Conservation (phyloP, 768 basidiomycete species). For the Macrolepiota fuliginosa region DNA sequence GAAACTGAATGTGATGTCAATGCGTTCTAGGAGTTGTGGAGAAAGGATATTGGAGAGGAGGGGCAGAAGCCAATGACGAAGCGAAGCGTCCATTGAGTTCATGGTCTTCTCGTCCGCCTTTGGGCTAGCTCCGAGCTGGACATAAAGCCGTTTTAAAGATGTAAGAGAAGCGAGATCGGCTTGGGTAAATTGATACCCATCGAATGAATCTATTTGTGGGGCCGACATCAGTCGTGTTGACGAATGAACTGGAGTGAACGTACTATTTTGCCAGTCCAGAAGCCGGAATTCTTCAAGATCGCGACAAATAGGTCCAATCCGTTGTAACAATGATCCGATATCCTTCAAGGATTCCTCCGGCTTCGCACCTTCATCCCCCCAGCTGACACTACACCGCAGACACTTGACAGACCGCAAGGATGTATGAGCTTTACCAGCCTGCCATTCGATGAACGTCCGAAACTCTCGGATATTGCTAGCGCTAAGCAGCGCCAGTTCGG, state of each 20-base stretch:
- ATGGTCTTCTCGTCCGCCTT: conserved; percentile 6
- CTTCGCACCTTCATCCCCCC: background rate
- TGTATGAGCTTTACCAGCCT: background rate
- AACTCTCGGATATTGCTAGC: conserved; percentile 8
- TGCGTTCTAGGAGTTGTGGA: background rate
- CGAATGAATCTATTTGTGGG: background rate
- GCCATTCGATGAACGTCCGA: conserved; percentile 9
- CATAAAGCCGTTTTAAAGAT: conserved; percentile 6
- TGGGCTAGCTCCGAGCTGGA: conserved; percentile 3
- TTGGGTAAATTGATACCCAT: conserved; percentile 8
- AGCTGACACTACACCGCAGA: conserved; percentile 6
- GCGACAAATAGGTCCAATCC: background rate
- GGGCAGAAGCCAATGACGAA: conserved; percentile 9
- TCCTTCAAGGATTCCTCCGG: conserved; percentile 47
- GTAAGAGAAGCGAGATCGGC: conserved; percentile 3
- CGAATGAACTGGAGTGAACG: background rate
- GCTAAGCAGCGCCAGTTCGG: background rate
- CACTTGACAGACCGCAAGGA: conserved; percentile 4
- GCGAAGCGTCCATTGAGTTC: conserved; percentile 1
- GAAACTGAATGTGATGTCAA: conserved; percentile 9
- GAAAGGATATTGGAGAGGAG: conserved; percentile 6
- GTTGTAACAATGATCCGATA: conserved; percentile 43
- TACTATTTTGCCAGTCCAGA: conserved; percentile 8
- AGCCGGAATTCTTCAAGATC: conserved; percentile 3
- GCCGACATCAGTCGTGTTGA: background rate